These are phyloP conservation scores for Chlamydomonas schloesseri DNA, from an alignment of 139 green algal genomes.

Conservation along the genomic window DNA sequence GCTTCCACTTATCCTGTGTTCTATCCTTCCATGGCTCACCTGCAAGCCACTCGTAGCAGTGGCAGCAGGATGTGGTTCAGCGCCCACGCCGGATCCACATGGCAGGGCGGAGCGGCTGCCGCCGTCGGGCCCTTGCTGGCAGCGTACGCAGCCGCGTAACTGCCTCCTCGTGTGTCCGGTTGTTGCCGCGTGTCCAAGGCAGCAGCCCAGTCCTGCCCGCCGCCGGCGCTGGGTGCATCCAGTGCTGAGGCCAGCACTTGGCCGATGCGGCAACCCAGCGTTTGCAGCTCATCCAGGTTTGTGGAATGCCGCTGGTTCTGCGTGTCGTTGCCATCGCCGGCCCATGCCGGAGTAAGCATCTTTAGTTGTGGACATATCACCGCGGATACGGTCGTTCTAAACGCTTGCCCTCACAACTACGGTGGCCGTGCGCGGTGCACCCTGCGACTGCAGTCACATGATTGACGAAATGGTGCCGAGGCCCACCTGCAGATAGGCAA, in stretches of 20 bases:
- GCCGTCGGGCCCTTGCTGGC: neutral
- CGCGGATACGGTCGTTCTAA: no score
- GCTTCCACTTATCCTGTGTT: no score
- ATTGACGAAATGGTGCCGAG: neutral
- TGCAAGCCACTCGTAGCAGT: conserved; percentile 34
- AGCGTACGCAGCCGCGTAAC: neutral
- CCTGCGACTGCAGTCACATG: no score
- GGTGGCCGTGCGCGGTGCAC: no score
- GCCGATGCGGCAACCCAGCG: conserved; percentile 13
- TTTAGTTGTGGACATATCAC: no score
- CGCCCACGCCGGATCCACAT: neutral
- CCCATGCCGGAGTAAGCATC: no score
- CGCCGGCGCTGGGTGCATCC: neutral
- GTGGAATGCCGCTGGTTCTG: conserved; percentile 34
- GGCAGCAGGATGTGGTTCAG: conserved; percentile 33
- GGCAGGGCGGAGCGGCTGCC: neutral
- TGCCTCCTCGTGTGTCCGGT: neutral
- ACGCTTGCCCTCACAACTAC: no score
- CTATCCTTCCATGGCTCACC: no score
- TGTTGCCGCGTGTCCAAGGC: neutral
- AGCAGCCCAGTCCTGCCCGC: neutral
- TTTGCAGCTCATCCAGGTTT: conserved; percentile 17
- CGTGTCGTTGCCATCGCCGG: neutral
- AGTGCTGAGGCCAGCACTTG: neutral
- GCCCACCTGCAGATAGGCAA: conserved; percentile 13